Evolutionary conservation across 768 basidiomycete genomes (phyloP), one percentile per base, ranked within the genome.

Genomic region (Chalciporus sphaerocephalus): DNA sequence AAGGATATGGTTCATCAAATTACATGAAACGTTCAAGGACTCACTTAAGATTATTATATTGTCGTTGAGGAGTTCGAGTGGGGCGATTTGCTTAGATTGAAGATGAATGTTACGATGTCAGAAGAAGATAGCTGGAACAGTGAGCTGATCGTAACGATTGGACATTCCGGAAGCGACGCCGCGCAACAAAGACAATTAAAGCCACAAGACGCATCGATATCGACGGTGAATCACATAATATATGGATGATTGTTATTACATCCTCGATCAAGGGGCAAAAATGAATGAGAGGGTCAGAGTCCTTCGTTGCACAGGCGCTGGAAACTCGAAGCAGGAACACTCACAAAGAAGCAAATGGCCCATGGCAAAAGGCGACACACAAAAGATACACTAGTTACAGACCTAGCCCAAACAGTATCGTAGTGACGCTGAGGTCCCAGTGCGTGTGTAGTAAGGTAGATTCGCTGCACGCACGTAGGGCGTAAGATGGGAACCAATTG

Each of bases 331-430:
- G 6, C 9, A n/a, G 13, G 2, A 20, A 3, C 5, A 20, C 59
- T 46, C 34, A 60, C 59, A 42, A 60, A 60, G 37, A 60, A 60
- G 25, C 32, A 53, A 39, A 60, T 2, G 2, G 51, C 57, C 48
- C 53, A 59, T 23, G 40, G 15, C 4, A 62, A 2, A 21, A 47
- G 45, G 0, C 41, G 42, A 25, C 24, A 38, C 27, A 42, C 41
- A 5, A 47, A 16, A 2, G n/a, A 28, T 10, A 49, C 25, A 12
- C 18, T 38, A n/a, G 36, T 28, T 39, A 49, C 44, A 20, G 42
- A 44, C 11, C 39, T n/a, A 3, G 23, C 22, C 56, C 44, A 45
- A 18, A 47, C n/a, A 15, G 30, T 17, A 21, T 56, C 44, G 0
- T 46, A 23, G 3, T 27, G 12, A 7, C 13, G 32, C 48, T 53